Base-by-base conservation (phyloP, 345 rosid genomes). In the Populus tremula region DNA sequence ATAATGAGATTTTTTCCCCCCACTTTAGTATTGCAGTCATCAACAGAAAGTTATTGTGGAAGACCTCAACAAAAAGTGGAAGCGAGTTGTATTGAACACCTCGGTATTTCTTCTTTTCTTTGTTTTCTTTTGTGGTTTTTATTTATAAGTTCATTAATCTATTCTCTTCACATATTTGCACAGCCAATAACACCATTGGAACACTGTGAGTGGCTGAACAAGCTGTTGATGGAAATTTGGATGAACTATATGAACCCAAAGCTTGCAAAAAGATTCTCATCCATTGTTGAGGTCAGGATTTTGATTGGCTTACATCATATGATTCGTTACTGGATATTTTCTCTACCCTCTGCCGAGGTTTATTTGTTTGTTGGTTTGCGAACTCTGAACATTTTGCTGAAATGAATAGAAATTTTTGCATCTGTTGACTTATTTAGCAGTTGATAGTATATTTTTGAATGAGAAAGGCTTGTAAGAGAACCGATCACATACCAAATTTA, bases 131-230 rank as follows among this genome's bases (percentile, higher is more conserved):
- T 33, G 66, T 59, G 72, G 75, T 79, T 38, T 33, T 33, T 33
- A 33, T 33, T 33, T 33, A 33, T 38, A 12, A 21, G 56, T 70
- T 66, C 43, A 50, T 74, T 33, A 27, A 38, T 20, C 33, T 56
- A 10, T 53, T 80, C 47, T 27, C 18, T 71, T 74, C 43, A 14
- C 65, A 66, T 83, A 31, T 76, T 75, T 64, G 18, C 81, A 31
- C 91, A 96, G 99, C 89, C 96, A 67, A 75, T 72, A 76, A 93
- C 99, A 59, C 97, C 99, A 50, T 73, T 90, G 89, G 99, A 96
- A 81, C 97, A 91, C 76, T 92, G 98, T 64, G 96, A 93, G 85
- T 96, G 99, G 99, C 82, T 93, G 75, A 96, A 96, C 86, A 96
- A 92, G 84, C 85, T 96, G 67, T 81, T 93, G 69, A 79, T 87